Evolutionary conservation across 1,284 basidiomycete genomes (phyloP), one percentile per base, ranked within the genome.

Genomic region (Trametes versicolor): DNA sequence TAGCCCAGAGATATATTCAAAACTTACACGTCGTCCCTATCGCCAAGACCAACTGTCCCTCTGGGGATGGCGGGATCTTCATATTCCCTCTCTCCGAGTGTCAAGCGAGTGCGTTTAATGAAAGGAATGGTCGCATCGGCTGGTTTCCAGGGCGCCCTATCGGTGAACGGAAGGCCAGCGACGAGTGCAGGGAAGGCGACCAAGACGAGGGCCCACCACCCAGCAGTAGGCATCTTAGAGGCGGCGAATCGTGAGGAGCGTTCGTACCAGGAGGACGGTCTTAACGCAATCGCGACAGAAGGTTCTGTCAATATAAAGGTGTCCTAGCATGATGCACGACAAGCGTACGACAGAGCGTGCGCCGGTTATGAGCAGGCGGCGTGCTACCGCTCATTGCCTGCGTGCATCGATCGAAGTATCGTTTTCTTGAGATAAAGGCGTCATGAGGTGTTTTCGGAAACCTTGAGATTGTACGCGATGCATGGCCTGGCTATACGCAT

Each of bases 221-320:
- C 50, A 51, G 50, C 50, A 51, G 50, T 25, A 51, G 50, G 50
- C 50, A 51, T 51, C 50, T 32, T 32, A 51, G 50, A 51, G 19
- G 32, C 19, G 29, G 50, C 29, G 50, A 19, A 21, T 51, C 50
- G 25, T 49, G 32, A 7, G 13, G 50, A 15, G 1, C n/a, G 2
- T 5, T 5, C 50, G 7, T 8, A 21, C 19, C 1, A 36, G 50
- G 12, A 10, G 17, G 4, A 36, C 6, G 17, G 17, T 51, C 50
- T 51, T 51, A 51, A 51, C 50, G 29, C 17, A 10, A 8, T 10
- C 32, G 7, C 13, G 29, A 36, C 29, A 36, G 17, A 51, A 51
- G 50, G 50, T 51, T 51, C 32, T n/a, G 50, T 51, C 50, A 36
- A 6, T 32, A 27, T 8, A 13, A 13, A 6, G 27, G 4, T 34